Base-by-base conservation (phyloP, 805 yeast species). In the Blastobotrys mokoenaii region DNA sequence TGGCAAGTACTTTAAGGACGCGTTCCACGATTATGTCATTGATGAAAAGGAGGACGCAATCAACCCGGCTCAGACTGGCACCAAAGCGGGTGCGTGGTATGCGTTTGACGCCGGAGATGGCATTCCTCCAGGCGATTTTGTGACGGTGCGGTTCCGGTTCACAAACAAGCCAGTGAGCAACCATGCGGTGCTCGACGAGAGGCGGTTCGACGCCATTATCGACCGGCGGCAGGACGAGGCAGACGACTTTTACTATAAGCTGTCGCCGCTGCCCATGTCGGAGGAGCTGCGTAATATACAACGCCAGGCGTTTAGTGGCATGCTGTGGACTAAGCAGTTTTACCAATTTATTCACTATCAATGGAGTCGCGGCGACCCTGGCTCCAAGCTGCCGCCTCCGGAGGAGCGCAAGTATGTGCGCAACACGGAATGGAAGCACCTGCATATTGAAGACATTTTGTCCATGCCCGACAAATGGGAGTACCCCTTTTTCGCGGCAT, bases 381-480 rank as follows among this genome's bases (percentile, higher is more conserved):
- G 68, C 45, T 76, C 82, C 8, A 79, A 79, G 6, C 75, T 84
- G 36, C 77, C 80, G n/a, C 82, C 89, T 2, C 82, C 89, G 2
- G 73, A 75, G 9, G 79, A 88, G 56, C 70, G 97, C 53, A 90
- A 89, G 25, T 78, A 82, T 58, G 85, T 90, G n/a, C 73, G 97
- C 63, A 88, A 88, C 65, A 73, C 76, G 57, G 88, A 84, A 46
- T 88, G 97, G 97, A 77, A 77, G 56, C 94, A 88, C 63, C 69
- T 88, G 62, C 86, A 86, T 66, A 82, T 84, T 57, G 90, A 86
- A 60, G 96, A 88, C 63, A 75, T 88, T 40, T 70, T 88, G 55
- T 84, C 95, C 1, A 74, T 88, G 71, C 96, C 96, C 1, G 97
- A 88, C 61, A 89, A 87, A 62, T 88, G 95, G 86, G 97, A 88